Evolutionary conservation across 2,329 filamentous ascomycete species (phyloP), one percentile per base, ranked within the genome.

Genomic region (Fusarium caatingaense): DNA sequence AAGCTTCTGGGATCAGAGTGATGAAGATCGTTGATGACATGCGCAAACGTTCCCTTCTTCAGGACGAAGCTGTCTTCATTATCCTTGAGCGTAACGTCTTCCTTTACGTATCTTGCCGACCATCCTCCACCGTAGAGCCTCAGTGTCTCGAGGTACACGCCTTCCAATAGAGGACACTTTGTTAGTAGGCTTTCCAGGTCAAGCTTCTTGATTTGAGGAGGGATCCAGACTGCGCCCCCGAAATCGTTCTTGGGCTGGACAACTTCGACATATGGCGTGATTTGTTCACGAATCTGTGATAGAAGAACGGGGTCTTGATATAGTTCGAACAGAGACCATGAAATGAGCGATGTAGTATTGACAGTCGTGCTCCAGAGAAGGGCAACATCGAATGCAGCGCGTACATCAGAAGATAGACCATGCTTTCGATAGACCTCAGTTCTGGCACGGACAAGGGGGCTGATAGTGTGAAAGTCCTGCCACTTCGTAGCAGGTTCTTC

Each of bases 261-360:
- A 8, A 77, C 71, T 13, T 73, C 57, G 16, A 81, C 68, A 40
- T 71, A 77, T 0, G 78, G 77, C 10, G 74, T 75, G 56, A 83
- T 76, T 67, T 84, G 82, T 5, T 79, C 76, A 16, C 79, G 78
- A 27, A 84, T 74, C 25, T 80, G 76, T 30, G 72, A 74, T 2
- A 83, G 74, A 5, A 84, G 77, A 13, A 80, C 76, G 1, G 76
- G 71, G 23, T 83, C 80, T 12, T 78, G 76, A 60, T 78, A 79
- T 12, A 84, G 72, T 51, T 84, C 80, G 55, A 79, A 79, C 1
- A 84, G 68, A 68, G 83, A 76, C 83, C 83, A 85, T 8, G 77
- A 76, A 6, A 79, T 74, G 30, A 83, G 73, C 2, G 77, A 75
- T 32, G 81, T 78, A 3, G 80, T 76, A 57, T 81, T 81, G 25